Evolutionary conservation across 1,284 basidiomycete genomes (phyloP), one percentile per base, ranked within the genome.

Genomic region (Sporisorium graminicola): DNA sequence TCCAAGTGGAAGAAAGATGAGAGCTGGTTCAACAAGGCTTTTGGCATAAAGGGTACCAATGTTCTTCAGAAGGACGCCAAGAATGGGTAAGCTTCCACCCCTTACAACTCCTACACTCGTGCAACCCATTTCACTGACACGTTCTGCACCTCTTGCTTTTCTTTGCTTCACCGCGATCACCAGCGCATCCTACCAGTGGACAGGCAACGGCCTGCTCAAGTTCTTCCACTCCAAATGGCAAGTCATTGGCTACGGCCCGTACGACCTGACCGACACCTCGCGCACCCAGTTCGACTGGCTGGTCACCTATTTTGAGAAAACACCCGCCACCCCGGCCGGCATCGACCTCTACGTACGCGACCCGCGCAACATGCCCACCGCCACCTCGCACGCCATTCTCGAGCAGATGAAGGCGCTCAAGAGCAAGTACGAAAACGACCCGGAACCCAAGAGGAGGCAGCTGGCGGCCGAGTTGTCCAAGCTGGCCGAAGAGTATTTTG

Each of bases 281-380:
- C 60, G 61, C 8, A 70, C 61, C 12, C 58, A 67, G 26, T 69
- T 74, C 50, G 70, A 74, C 50, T 77, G 69, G 70, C 24, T 77
- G 33, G 68, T 77, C 13, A 77, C 75, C 13, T 77, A 77, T 56
- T 77, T 77, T 50, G 67, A 77, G 44, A 77, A 77, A 51, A 77
- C 75, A 0, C 72, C 62, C 5, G 71, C 65, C 1, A 77, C 75
- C 3, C 70, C 70, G 2, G 50, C 67, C 5, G 75, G 75, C 10
- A 70, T 77, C 56, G 75, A 77, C 22, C 43, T 77, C 22, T 77
- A 70, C 44, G 74, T 77, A 9, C 29, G 73, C 3, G 73, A 75
- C 27, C 67, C 67, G n/a, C n/a, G 58, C 16, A 33, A 58, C 9
- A 70, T 75, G 73, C 73, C 73, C 0, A n/a, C 44, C 7, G 43